Base-by-base conservation (phyloP, 2,329 filamentous ascomycete genomes). In the Aureobasidium sp. region DNA sequence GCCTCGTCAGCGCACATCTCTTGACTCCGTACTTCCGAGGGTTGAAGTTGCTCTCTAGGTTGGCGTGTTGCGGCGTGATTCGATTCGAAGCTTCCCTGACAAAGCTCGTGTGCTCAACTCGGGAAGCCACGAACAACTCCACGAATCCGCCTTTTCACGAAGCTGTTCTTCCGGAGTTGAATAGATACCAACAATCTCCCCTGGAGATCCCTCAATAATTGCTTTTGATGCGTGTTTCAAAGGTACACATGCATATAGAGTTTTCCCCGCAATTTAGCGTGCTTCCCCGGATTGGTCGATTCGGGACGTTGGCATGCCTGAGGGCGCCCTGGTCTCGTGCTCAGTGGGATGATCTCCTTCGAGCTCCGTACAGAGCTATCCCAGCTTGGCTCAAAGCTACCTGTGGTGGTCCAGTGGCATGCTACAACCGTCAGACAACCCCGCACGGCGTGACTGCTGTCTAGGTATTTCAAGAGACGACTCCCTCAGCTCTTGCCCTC, bases 391-490 rank as follows among this genome's bases (percentile, higher is more conserved):
- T 52, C 34, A 29, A 52, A 63, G 61, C 61, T 63, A 47, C 20
- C n/a, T 53, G 32, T 36, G 43, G 32, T 44, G 26, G 27, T 56
- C 60, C 37, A 55, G 59, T 50, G 51, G 44, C 44, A 55, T 47
- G 32, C 32, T 10, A 50, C 50, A 62, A 62, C 29, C 29, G 60
- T 62, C 60, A 48, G 50, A 56, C 51, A 56, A 62, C 60, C 61
- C 61, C 61, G 61, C 61, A 59, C 61, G 24, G 51, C 60, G 59
- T 62, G 60, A 62, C 50, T 48, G 48, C 39, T 41, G 32, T 59
- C 20, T 32, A 47, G 39, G 48, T 53, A 62, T 53, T 62, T 55
- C 20, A 41, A 48, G 50, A n/a, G 6, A 39, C 41, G 29, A 48
- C 60, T 46, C 60, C 60, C 48, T 55, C 60, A 37, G 43, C 32